phyloP scores from a whole-genome alignment of 2,329 filamentous ascomycete species.

The Penicillium sp. region DNA sequence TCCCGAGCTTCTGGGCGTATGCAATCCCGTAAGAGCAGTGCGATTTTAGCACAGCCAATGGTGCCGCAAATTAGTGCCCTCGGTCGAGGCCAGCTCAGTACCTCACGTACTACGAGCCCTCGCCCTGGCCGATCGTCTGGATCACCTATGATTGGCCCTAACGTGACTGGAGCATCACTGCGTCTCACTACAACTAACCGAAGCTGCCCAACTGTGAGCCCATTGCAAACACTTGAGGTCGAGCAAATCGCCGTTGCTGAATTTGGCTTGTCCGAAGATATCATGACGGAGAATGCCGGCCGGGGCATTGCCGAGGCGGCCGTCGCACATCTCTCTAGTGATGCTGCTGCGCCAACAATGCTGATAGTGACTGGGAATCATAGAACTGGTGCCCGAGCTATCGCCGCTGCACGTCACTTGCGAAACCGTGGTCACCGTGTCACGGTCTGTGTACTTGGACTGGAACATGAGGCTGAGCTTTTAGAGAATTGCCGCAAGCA shows the following conservation, averaged over 20 bases:
- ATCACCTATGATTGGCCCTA: slow-evolving; percentile 46
- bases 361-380: slow-evolving; percentile 96
- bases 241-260: slow-evolving; percentile 90
- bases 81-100: slow-evolving; percentile 39
- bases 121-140: slow-evolving; percentile 47
- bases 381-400: slow-evolving; percentile 79
- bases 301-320: slow-evolving; percentile 82
- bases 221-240: slow-evolving; percentile 87
- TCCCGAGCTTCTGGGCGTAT: slow-evolving; percentile 43
- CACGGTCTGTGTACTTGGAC: slow-evolving; percentile 80
- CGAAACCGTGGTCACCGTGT: slow-evolving; percentile 81
- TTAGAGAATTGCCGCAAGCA: slow-evolving; percentile 81
- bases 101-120: slow-evolving; percentile 45
- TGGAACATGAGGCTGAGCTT: slow-evolving; percentile 80
- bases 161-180: slow-evolving; percentile 49
- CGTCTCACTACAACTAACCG: slow-evolving; percentile 59
- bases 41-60: slow-evolving; percentile 41
- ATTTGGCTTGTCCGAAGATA: slow-evolving; percentile 81
- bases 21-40: slow-evolving; percentile 49
- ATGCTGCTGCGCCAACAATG: slow-evolving; percentile 59
- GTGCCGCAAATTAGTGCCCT: slow-evolving; percentile 41
- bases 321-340: slow-evolving; percentile 68
- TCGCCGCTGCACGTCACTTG: slow-evolving; percentile 85
- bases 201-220: slow-evolving; percentile 62
- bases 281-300: slow-evolving; percentile 90